phyloP scores from a whole-genome alignment of 305 asterid genomes.

The Fraxinus albicans region DNA sequence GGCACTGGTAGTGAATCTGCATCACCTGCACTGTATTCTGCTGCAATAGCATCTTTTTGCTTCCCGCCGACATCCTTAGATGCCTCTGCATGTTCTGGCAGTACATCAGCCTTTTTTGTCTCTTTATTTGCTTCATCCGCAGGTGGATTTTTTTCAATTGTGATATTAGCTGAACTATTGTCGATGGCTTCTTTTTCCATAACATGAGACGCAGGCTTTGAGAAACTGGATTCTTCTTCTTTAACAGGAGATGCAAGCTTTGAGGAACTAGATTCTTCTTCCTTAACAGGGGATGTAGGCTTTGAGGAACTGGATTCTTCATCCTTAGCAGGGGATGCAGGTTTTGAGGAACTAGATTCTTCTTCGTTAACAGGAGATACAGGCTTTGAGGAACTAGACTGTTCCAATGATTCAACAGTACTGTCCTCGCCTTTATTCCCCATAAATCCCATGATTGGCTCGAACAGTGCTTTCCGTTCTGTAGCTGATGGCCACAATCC shows the following conservation, averaged over 20 bases:
- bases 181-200: conserved; percentile 29
- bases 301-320: conserved; percentile 33
- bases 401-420: conserved; percentile 36
- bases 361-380: conserved; percentile 39
- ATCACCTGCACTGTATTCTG: conserved; percentile 40
- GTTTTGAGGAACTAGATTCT: conserved; percentile 31
- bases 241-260: conserved; percentile 26
- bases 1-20: conserved; percentile 32
- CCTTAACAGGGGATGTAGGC: conserved; percentile 25
- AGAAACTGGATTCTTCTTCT: conserved; percentile 36
- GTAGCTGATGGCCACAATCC: conserved; percentile 62
- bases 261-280: too few species aligned
- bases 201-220: conserved; percentile 27
- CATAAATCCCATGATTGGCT: conserved; percentile 65
- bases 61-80: conserved; percentile 29
- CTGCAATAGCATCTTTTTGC: conserved; percentile 27
- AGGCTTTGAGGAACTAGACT: conserved; percentile 30
- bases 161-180: conserved; percentile 31
- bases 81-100: conserved; percentile 40
- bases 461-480: conserved; percentile 54
- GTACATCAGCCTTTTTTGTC: conserved; percentile 22
- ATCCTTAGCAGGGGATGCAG: conserved; percentile 35
- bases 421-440: conserved; percentile 57
- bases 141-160: conserved; percentile 32
- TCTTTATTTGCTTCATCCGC: conserved; percentile 41